Percentiles rank a stretch among this genome's conserved stretches.
phyloP scores from a whole-genome alignment of 2,329 filamentous ascomycete genomes.

The Exophiala xenobiotica region DNA sequence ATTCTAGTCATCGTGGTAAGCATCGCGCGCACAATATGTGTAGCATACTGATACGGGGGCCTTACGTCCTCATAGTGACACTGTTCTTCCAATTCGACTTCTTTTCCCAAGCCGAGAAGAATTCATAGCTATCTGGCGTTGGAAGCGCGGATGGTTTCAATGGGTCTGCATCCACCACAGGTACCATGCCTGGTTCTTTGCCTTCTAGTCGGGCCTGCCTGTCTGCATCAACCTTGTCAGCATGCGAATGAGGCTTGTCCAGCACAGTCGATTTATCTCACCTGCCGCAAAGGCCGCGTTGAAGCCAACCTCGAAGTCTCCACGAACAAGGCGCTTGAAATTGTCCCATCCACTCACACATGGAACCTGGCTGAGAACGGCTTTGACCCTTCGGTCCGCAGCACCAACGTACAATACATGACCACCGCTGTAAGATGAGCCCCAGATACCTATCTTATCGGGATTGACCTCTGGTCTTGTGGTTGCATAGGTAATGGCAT shows the following conservation, averaged over 20 bases:
- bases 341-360: slow-evolving; percentile 40
- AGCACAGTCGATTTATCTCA: slow-evolving; percentile 9
- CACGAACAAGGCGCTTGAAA: slow-evolving; percentile 36
- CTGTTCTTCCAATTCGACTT: slow-evolving; percentile 42
- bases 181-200: slow-evolving; percentile 33
- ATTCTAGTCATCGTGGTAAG: slow-evolving; percentile 12
- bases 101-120: slow-evolving; percentile 37
- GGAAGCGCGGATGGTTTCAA: slow-evolving; percentile 35
- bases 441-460: slow-evolving; percentile 39
- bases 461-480: slow-evolving; percentile 34
- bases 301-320: slow-evolving; percentile 34
- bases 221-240: slow-evolving; percentile 16
- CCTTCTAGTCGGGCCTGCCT: slow-evolving; percentile 36
- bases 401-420: slow-evolving; percentile 42
- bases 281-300: slow-evolving; percentile 34
- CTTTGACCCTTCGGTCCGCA: slow-evolving; percentile 42
- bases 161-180: slow-evolving; percentile 37
- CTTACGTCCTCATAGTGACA: slow-evolving; percentile 37
- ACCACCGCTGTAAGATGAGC: slow-evolving; percentile 42
- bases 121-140: slow-evolving; percentile 38
- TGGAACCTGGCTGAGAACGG: slow-evolving; percentile 41
- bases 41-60: not conserved
- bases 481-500: slow-evolving; percentile 39
- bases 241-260: not conserved
- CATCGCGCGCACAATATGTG: slow-evolving; percentile 13